These are phyloP conservation scores for Nosema muscidifuracis DNA, from an alignment of 371 early-diverging fungal genomes.

Conservation along the genomic window DNA sequence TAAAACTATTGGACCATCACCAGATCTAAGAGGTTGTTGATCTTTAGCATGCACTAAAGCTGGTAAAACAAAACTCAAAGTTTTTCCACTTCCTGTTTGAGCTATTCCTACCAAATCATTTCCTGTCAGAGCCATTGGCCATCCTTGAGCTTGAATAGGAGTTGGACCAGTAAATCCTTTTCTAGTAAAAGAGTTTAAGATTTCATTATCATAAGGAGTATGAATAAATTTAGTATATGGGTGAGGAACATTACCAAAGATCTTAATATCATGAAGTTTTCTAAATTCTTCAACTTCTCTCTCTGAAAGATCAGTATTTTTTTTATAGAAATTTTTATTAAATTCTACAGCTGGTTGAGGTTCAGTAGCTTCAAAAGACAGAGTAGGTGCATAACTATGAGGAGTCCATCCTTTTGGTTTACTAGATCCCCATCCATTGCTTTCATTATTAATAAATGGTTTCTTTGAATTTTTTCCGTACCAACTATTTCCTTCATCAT, in stretches of 20 bases:
- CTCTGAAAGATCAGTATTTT: conserved; percentile 62
- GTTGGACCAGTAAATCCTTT: conserved; percentile 82
- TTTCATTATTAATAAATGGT: neutral
- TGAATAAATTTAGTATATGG: conserved; percentile 75
- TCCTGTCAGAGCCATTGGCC: conserved; percentile 95
- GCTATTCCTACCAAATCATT: conserved; percentile 96
- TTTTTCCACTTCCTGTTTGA: conserved; percentile 96
- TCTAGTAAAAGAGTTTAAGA: conserved; percentile 72
- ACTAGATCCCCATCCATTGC: neutral
- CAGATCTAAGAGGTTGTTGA: conserved; percentile 77
- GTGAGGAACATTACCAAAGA: conserved; percentile 66
- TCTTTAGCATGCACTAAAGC: conserved; percentile 94
- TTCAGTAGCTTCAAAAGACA: conserved; percentile 1
- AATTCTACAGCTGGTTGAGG: conserved; percentile 65
- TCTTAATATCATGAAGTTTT: conserved; percentile 64
- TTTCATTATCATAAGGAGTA: conserved; percentile 67
- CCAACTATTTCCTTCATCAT: conserved; percentile 19
- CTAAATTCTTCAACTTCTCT: conserved; percentile 65
- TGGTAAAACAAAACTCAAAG: conserved; percentile 86
- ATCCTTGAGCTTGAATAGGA: conserved; percentile 93
- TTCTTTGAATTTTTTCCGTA: neutral
- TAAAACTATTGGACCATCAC: conserved; percentile 92
- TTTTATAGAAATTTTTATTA: conserved; percentile 68
- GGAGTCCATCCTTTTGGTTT: neutral
- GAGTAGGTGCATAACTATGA: neutral